Percentiles rank a stretch among this genome's conserved stretches.
Evolutionary conservation across 140 eudicot genomes (phyloP).

Genomic region (Ambrosia hybrid): DNA sequence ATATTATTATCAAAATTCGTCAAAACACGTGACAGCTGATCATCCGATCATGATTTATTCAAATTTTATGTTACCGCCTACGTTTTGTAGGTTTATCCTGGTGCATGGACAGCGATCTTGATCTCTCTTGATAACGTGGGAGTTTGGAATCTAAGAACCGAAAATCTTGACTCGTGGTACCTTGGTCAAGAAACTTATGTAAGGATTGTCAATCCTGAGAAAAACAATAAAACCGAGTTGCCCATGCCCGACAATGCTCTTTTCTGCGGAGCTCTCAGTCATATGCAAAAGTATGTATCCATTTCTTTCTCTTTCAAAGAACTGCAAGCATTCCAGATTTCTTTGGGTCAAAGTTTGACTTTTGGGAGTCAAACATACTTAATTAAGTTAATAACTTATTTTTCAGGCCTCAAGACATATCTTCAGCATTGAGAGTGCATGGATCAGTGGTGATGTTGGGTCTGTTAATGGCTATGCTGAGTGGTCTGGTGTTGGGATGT

Average conservation of each 20-base stretch:
- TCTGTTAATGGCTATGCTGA: conserved; percentile 28
- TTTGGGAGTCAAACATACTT: not conserved
- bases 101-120: conserved; percentile 93
- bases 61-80: not conserved
- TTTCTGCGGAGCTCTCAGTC: conserved; percentile 86
- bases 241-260: conserved; percentile 86
- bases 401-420: conserved; percentile 69
- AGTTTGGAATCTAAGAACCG: conserved; percentile 92
- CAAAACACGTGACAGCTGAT: no score
- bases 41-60: not conserved
- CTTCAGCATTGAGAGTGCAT: conserved; percentile 37
- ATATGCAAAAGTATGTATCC: conserved; percentile 66
- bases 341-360: conserved; percentile 7
- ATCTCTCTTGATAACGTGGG: conserved; percentile 96
- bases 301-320: not conserved
- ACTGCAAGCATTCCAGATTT: not conserved
- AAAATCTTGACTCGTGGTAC: conserved; percentile 95
- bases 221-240: conserved; percentile 76
- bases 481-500: conserved; percentile 29
- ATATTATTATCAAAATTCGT: not conserved
- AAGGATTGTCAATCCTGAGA: conserved; percentile 75
- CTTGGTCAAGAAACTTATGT: conserved; percentile 97
- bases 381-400: no score
- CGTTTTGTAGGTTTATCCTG: conserved; percentile 73
- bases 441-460: conserved; percentile 33